Evolutionary conservation across 2,329 filamentous ascomycete species (phyloP).

Genomic region (Samsoniella hepiali): DNA sequence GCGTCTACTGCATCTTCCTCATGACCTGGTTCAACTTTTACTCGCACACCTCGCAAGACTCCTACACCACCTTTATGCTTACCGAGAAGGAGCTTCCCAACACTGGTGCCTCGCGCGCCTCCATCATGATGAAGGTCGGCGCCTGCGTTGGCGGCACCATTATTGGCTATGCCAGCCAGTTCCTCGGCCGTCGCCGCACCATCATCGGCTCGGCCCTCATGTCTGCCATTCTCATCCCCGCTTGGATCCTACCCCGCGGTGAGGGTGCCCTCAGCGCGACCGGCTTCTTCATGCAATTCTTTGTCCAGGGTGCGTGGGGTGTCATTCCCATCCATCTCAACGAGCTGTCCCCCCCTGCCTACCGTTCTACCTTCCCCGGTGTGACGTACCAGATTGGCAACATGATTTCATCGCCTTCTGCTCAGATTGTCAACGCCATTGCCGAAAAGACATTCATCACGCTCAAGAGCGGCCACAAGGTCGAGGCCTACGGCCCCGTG

Average conservation of each 20-base stretch:
- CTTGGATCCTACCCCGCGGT: slow-evolving; percentile 64
- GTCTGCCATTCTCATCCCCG: slow-evolving; percentile 61
- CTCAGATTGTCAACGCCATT: slow-evolving; percentile 75
- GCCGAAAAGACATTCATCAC: slow-evolving; percentile 60
- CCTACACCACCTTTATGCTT: slow-evolving; percentile 78
- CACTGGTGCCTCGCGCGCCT: slow-evolving; percentile 63
- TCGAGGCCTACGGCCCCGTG: slow-evolving; percentile 68
- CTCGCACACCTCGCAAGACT: slow-evolving; percentile 77
- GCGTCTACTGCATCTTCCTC: slow-evolving; percentile 70
- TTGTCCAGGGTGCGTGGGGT: slow-evolving; percentile 63
- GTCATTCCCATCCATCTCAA: slow-evolving; percentile 72
- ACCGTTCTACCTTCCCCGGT: slow-evolving; percentile 68
- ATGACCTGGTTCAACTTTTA: slow-evolving; percentile 78
- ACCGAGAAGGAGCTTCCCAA: slow-evolving; percentile 67
- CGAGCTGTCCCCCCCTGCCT: slow-evolving; percentile 67
- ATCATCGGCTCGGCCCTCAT: slow-evolving; percentile 61
- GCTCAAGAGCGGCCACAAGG: slow-evolving; percentile 50
- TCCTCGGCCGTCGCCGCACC: slow-evolving; percentile 66
- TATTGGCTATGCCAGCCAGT: slow-evolving; percentile 72
- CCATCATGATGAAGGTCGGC: slow-evolving; percentile 78
- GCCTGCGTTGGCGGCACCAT: slow-evolving; percentile 71
- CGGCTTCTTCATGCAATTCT: slow-evolving; percentile 69
- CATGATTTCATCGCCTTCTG: slow-evolving; percentile 68
- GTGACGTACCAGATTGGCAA: slow-evolving; percentile 73
- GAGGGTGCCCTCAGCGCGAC: slow-evolving; percentile 58